phyloP scores from a whole-genome alignment of 148 eudicot genomes.

The Silene latifolia region DNA sequence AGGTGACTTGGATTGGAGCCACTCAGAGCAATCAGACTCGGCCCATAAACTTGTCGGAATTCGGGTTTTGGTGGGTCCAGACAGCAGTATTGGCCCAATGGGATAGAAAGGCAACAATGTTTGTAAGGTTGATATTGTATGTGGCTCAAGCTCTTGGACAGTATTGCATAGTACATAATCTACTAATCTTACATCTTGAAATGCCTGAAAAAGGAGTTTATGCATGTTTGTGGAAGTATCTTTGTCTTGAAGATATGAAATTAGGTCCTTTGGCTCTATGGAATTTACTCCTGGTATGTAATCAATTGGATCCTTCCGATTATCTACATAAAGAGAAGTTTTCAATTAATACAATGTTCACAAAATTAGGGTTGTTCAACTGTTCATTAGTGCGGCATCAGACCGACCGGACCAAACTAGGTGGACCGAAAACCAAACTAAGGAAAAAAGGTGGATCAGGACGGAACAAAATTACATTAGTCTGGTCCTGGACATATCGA shows the following conservation, averaged over 20 bases:
- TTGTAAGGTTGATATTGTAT: slow-evolving; percentile 29
- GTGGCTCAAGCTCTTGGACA: slow-evolving; percentile 30
- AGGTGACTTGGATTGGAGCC: slow-evolving; percentile 49
- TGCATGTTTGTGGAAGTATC: slow-evolving; percentile 43
- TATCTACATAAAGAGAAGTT: slow-evolving; percentile 26
- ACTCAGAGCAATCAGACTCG: slow-evolving; percentile 57
- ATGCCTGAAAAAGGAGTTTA: slow-evolving; percentile 37
- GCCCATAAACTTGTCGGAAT: slow-evolving; percentile 64
- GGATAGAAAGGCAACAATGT: slow-evolving; percentile 24
- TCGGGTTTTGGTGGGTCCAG: slow-evolving; percentile 27
- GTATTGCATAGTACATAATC: slow-evolving; percentile 37
- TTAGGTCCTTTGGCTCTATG: slow-evolving; percentile 52
- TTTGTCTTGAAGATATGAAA: slow-evolving; percentile 54
- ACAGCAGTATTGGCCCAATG: slow-evolving; percentile 57
- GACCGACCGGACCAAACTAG: too few relatives aligned
- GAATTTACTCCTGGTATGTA: slow-evolving; percentile 69
- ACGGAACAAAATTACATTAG: too few relatives aligned
- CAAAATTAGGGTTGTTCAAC: too few relatives aligned
- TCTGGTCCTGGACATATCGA: too few relatives aligned
- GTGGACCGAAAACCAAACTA: too few relatives aligned
- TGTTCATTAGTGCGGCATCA: too few relatives aligned
- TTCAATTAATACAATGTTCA: too few relatives aligned
- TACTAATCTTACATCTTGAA: slow-evolving; percentile 27
- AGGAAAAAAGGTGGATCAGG: too few relatives aligned
- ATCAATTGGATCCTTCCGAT: slow-evolving; percentile 48